phyloP scores from a whole-genome alignment of 2,329 filamentous ascomycete species.

The Claviceps capensis region DNA sequence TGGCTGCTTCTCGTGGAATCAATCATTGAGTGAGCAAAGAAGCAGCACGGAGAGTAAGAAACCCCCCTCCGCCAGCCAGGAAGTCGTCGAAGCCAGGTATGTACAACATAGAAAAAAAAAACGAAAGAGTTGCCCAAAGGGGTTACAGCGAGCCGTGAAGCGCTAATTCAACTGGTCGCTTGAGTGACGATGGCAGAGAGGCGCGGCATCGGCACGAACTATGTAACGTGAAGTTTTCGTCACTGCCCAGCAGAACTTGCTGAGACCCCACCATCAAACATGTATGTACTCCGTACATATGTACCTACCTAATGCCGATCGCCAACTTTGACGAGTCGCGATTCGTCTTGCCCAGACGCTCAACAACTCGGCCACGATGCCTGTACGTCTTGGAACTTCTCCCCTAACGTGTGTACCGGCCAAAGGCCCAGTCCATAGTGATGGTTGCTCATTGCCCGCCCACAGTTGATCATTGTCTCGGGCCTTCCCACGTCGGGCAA shows the following conservation, averaged over 20 bases:
- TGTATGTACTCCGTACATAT: neutral
- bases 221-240: neutral
- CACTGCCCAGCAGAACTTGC: neutral
- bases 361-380: neutral
- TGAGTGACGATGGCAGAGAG: no score
- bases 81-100: neutral
- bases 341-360: neutral
- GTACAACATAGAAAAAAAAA: neutral
- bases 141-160: neutral
- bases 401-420: neutral
- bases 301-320: neutral
- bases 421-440: neutral
- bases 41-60: neutral
- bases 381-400: neutral
- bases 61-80: neutral
- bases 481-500: slow-evolving; percentile 58
- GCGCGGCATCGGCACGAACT: neutral
- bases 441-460: slow-evolving; percentile 3
- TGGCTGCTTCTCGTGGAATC: neutral
- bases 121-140: slow-evolving; percentile 1
- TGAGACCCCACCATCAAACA: neutral
- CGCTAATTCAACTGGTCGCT: no score
- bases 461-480: slow-evolving; percentile 53
- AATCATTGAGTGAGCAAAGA: neutral
- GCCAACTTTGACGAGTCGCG: neutral